These are phyloP conservation scores for Epichloe scottii DNA, from an alignment of 2,329 filamentous ascomycete genomes.

Conservation along the genomic window DNA sequence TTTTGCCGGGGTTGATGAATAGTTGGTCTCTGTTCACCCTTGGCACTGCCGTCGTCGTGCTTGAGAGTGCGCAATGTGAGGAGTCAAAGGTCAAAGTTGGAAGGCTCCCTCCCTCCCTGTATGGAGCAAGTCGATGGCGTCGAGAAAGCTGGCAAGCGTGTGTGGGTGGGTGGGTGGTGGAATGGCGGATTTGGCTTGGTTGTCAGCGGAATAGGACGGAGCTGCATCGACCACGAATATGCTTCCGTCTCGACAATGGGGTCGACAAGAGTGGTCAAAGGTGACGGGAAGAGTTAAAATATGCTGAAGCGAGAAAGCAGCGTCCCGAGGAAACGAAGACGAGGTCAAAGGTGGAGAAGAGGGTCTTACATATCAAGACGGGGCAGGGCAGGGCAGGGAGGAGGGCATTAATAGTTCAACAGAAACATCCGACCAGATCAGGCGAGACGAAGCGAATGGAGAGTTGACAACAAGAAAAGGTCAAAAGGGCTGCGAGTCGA, in stretches of 20 bases:
- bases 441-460: not conserved
- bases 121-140: not conserved
- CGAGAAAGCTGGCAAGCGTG: not conserved
- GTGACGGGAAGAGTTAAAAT: not conserved
- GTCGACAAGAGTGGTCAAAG: too few relatives aligned
- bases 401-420: conserved; percentile 4
- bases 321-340: not conserved
- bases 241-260: too few relatives aligned
- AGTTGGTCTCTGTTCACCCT: not conserved
- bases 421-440: not conserved
- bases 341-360: not conserved
- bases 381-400: not conserved
- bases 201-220: not conserved
- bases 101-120: not conserved
- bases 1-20: not conserved
- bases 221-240: too few relatives aligned
- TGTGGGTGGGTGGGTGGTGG: not conserved
- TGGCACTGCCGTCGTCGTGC: not conserved
- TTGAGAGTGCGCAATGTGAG: not conserved
- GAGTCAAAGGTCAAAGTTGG: not conserved
- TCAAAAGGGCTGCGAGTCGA: not conserved
- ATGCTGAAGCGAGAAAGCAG: not conserved
- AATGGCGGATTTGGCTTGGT: not conserved
- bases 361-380: too few relatives aligned
- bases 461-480: not conserved